Conservation (phyloP, 257 asterid species). For the Scutellaria minor region DNA sequence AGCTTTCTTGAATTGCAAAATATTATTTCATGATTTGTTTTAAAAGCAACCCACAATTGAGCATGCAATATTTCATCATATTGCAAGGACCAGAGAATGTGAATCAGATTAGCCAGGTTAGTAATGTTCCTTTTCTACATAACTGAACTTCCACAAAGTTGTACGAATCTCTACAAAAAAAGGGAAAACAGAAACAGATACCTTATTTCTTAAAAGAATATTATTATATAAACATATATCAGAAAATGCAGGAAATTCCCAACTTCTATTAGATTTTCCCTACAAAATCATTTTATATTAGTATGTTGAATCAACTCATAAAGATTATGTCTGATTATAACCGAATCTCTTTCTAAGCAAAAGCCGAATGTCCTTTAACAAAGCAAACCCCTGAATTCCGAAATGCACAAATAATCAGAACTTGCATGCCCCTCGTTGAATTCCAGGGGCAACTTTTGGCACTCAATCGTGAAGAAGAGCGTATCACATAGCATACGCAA, state of each 20-base stretch:
- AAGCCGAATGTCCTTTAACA: constrained; percentile 7
- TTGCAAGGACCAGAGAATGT: not conserved
- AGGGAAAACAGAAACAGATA: not conserved
- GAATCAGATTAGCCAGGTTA: not conserved
- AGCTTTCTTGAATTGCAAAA: constrained; percentile 9
- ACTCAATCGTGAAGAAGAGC: not conserved
- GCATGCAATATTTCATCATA: not conserved
- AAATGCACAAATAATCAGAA: constrained; percentile 11
- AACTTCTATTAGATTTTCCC: not conserved
- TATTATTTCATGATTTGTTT: not conserved
- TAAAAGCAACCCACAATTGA: not conserved
- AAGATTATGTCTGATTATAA: not conserved
- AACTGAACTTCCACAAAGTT: not conserved
- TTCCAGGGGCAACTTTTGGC: not conserved
- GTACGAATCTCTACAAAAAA: not conserved
- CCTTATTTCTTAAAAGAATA: not conserved
- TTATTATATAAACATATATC: not conserved
- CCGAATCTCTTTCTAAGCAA: not conserved
- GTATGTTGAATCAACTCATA: not conserved
- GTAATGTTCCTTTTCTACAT: too few relatives aligned
- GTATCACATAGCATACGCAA: not conserved
- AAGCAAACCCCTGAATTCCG: not conserved
- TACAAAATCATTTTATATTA: not conserved
- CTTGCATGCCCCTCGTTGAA: not conserved
- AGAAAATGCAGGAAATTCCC: not conserved